A percentile compares a stretch with the other conserved stretches of the same genome.
phyloP scores from a whole-genome alignment of 2,329 filamentous ascomycete genomes.

The Cordyceps farinosa region DNA sequence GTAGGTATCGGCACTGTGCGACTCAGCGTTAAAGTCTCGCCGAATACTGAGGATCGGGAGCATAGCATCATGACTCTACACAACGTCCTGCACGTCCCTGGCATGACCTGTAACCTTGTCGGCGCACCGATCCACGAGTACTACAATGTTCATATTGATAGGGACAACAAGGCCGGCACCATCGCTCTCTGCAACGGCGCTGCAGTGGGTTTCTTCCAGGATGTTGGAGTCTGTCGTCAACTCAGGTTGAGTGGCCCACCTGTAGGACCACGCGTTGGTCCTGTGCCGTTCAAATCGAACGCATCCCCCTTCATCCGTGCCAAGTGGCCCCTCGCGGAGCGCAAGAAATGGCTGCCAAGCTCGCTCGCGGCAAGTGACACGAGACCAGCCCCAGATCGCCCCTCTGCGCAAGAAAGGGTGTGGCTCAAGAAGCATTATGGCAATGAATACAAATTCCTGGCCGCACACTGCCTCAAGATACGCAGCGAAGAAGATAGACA shows the following conservation, averaged over 20 bases:
- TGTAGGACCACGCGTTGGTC: not conserved
- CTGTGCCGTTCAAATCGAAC: not conserved
- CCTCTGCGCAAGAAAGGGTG: not conserved
- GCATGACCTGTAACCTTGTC: conserved; percentile 11
- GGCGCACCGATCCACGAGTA: not conserved
- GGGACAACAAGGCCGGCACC: not conserved
- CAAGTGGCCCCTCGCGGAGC: not conserved
- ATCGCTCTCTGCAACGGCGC: not conserved
- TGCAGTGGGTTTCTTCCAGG: not conserved
- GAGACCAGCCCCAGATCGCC: not conserved
- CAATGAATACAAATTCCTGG: not conserved
- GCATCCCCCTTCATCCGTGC: not conserved
- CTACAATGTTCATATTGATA: not conserved
- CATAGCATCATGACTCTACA: not conserved
- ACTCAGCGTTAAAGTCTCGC: not conserved
- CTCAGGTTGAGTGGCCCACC: not conserved
- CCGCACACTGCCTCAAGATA: no score
- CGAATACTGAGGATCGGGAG: not conserved
- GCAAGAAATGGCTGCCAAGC: not conserved
- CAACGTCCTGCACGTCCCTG: conserved; percentile 14
- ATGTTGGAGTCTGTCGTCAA: not conserved
- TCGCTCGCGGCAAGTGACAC: not conserved
- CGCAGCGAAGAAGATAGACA: no score
- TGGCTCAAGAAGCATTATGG: not conserved
- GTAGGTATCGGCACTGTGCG: not conserved